Evolutionary conservation across 2,329 filamentous ascomycete genomes (phyloP).

Genomic region (Aspergillus fischeri): DNA sequence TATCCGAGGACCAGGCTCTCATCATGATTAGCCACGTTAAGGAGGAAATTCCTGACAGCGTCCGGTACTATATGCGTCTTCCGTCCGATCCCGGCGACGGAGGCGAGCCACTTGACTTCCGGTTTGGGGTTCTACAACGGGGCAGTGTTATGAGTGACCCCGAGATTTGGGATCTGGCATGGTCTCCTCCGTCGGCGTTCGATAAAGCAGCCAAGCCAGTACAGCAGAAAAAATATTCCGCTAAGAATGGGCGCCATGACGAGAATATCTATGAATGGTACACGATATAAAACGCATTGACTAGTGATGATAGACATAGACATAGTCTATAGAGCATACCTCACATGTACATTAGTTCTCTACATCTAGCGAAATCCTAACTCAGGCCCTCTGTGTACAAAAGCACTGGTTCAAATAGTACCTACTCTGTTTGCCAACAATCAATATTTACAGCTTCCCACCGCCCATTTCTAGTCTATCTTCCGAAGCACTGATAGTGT

Average conservation of each 20-base stretch:
- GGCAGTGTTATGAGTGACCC: constrained; percentile 18
- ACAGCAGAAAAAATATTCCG: not conserved
- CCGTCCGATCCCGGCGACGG: constrained; percentile 44
- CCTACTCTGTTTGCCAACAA: too few relatives aligned
- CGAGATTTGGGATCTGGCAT: constrained; percentile 26
- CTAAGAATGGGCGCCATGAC: constrained; percentile 6
- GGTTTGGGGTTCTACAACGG: constrained; percentile 23
- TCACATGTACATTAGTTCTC: not conserved
- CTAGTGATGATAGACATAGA: not conserved
- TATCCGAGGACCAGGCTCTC: constrained; percentile 70
- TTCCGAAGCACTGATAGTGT: too few relatives aligned
- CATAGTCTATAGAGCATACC: not conserved
- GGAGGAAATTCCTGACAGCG: constrained; percentile 81
- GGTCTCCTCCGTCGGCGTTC: constrained; percentile 20
- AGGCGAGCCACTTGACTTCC: constrained; percentile 26
- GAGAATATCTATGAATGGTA: constrained; percentile 15
- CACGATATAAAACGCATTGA: constrained; percentile 8
- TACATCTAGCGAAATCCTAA: not conserved
- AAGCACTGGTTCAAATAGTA: not conserved
- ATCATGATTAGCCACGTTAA: constrained; percentile 89
- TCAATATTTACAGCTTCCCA: too few relatives aligned
- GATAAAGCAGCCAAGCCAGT: constrained; percentile 2
- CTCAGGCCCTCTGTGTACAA: not conserved
- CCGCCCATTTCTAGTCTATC: too few relatives aligned
- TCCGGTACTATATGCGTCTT: constrained; percentile 81